Evolutionary conservation across 2,329 filamentous ascomycete species (phyloP), one percentile per base, ranked within the genome.

Genomic region (Pseudomassariella vexata): DNA sequence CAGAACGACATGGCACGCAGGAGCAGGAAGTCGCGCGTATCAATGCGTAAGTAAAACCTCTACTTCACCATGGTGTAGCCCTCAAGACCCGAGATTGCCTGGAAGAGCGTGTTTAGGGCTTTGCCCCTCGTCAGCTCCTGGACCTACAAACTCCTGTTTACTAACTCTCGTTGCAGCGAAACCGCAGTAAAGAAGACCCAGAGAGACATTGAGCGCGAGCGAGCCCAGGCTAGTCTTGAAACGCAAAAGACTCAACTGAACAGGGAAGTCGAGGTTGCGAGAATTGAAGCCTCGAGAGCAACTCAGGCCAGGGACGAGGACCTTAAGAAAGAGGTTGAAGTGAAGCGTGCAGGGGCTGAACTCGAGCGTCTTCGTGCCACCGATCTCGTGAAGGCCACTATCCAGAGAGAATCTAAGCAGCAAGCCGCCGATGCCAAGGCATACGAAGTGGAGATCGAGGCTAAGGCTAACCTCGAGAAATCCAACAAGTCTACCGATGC

Each of bases 1-100:
- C 85, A 16, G 70, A 87, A 54, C 82, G 85, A 49, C 76, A 79
- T 49, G 86, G 86, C 42, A 73, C 85, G 48, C 83, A 88, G 41
- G 87, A 92, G 54, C 84, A 88, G 34, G 82, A 89, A 50, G 84
- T 94, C 24, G 85, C 85, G 46, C 90, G 88, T 65, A 94, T 94
- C 61, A 77, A 89, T 56, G 85, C 36, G 42, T 48, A 42, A 32
- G 41, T 31, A 10, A 23, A 20, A 19, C 11, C 11, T n/a, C 20
- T n/a, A 4, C n/a, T 11, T 14, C 15, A 19, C 11, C 23, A 15
- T 11, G 15, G 17, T 19, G 19, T 20, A 17, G 9, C n/a, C n/a
- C n/a, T n/a, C n/a, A n/a, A n/a, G n/a, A n/a, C n/a, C n/a, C n/a
- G n/a, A n/a, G n/a, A n/a, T n/a, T n/a, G n/a, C n/a, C n/a, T n/a